Percentiles rank a stretch among this genome's conserved stretches.
phyloP scores from a whole-genome alignment of 306 rosid genomes.

The Pterocarpus macrocarpus region DNA sequence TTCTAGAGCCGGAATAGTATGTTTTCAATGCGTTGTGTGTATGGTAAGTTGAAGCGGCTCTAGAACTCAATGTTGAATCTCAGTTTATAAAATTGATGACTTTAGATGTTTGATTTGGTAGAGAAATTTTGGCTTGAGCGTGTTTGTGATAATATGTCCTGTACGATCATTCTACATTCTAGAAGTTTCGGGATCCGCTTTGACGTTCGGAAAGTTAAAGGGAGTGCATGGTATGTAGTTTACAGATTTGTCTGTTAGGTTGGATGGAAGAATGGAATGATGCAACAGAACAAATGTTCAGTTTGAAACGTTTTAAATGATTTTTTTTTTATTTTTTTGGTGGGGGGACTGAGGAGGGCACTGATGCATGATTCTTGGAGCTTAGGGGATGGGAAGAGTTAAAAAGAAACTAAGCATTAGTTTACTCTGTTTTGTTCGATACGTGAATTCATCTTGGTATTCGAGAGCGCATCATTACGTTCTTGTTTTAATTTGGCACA shows the following conservation, averaged over 20 bases:
- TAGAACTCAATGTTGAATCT: not conserved
- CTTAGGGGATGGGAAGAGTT: conserved; percentile 15
- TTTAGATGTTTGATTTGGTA: not conserved
- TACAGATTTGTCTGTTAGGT: conserved; percentile 2
- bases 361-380: conserved; percentile 2
- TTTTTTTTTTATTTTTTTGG: not conserved
- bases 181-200: not conserved
- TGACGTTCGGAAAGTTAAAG: not conserved
- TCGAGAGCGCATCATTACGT: not conserved
- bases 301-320: not conserved
- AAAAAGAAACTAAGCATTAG: not conserved
- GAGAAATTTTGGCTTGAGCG: not conserved
- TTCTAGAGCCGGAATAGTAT: not conserved
- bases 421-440: not conserved
- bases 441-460: not conserved
- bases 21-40: not conserved
- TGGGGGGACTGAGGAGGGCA: not conserved
- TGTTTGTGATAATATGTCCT: not conserved
- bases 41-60: not conserved
- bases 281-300: not conserved
- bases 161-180: not conserved
- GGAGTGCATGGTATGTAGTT: not conserved
- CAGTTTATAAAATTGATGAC: not conserved
- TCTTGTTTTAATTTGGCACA: conserved; percentile 11
- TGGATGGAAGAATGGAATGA: not conserved